phyloP scores from a whole-genome alignment of 495 filamentous ascomycete genomes.

The Tuber umbilicatum region DNA sequence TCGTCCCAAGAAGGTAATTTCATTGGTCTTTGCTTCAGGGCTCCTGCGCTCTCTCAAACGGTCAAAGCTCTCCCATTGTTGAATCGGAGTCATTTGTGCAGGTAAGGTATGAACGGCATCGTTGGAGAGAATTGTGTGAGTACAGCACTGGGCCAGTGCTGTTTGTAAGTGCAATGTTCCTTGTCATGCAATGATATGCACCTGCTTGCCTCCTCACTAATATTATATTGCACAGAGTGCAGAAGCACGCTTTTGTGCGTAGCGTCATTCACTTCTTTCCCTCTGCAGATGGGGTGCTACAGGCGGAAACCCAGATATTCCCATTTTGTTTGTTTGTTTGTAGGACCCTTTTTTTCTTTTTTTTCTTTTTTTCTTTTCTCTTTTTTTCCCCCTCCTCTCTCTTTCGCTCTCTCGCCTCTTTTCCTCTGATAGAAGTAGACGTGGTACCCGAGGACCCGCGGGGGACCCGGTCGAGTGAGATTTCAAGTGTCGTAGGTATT shows the following conservation, averaged over 20 bases:
- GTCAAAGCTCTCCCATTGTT: slow-evolving; percentile 12
- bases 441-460: background rate
- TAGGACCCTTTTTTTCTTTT: slow-evolving; percentile 11
- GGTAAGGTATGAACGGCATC: background rate
- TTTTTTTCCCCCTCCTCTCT: slow-evolving; percentile 1
- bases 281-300: slow-evolving; percentile 20
- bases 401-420: background rate
- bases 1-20: slow-evolving; percentile 25
- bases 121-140: background rate
- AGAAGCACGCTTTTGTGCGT: background rate
- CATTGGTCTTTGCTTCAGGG: slow-evolving; percentile 15
- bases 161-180: background rate
- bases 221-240: background rate
- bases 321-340: slow-evolving; percentile 23
- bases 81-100: background rate
- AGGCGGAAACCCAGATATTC: slow-evolving; percentile 18
- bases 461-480: background rate
- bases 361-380: slow-evolving; percentile 1
- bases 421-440: background rate
- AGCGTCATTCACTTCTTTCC: background rate
- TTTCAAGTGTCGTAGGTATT: background rate
- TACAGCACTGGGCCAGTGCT: too few species aligned
- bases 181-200: slow-evolving; percentile 2
- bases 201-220: background rate
- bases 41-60: slow-evolving; percentile 28